Evolutionary conservation across 2,329 filamentous ascomycete genomes (phyloP), one percentile per base, ranked within the genome.

Genomic region (Hortaea werneckii): DNA sequence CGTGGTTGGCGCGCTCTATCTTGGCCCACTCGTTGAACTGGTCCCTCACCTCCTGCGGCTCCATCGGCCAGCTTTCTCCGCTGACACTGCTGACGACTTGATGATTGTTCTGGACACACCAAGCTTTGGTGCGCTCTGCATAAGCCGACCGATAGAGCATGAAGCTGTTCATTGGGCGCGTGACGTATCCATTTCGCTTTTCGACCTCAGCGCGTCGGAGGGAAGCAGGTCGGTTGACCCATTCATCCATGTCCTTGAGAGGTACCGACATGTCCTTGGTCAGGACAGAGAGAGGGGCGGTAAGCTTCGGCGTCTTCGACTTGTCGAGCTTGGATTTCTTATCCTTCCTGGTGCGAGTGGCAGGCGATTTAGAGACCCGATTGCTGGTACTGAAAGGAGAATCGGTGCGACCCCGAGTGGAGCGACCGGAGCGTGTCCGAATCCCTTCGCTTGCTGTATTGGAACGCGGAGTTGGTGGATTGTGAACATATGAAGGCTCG

Each of bases 111-210:
- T 92, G 81, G 10, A 79, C 72, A 56, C 85, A 86, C 73, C 82
- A 86, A 43, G 78, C 74, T 66, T 95, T 95, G 48, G 86, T 87
- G 29, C 88, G 76, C 50, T 92, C 85, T 49, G 94, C 86, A 61
- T 87, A 95, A 5, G 87, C 87, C 54, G 92, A 95, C 37, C 92
- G 83, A 65, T 98, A 98, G 42, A 98, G 73, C 84, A 98, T 95
- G 70, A 96, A 98, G 1, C 87, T 90, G 65, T 98, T 98, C 83
- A 95, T 94, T 2, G 92, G 89, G 29, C 92, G 77, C 58, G 90
- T 87, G 55, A 96, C 77, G 62, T 89, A 88, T 27, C 85, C 85
- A 32, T 80, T 87, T 47, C 80, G 77, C 56, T 78, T 76, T 38
- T 79, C 76, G 7, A 83, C 80, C 63, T 95, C 88, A 45, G 71